Conservation (phyloP, 192 early-diverging fungal species). For the Coemansia brasiliensis region DNA sequence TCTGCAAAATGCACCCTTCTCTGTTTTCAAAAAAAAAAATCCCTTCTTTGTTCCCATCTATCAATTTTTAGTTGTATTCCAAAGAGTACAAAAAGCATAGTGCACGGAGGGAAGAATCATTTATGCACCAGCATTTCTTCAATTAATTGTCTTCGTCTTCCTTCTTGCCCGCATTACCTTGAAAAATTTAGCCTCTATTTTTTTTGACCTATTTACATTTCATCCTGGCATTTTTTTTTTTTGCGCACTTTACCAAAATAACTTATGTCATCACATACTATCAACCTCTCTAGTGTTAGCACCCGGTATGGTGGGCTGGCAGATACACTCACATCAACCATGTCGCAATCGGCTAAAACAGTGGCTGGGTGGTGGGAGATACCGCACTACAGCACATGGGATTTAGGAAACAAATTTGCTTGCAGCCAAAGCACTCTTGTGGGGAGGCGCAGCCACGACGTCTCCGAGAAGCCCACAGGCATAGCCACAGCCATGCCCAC, state of each 20-base stretch:
- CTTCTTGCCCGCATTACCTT: background rate
- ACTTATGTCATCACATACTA: constrained; percentile 19
- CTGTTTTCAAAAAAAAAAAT: too few relatives aligned
- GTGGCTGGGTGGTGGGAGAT: constrained; percentile 50
- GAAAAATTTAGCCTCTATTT: background rate
- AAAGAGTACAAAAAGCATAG: constrained; percentile 1
- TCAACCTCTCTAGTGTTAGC: constrained; percentile 29
- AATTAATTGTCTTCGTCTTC: background rate
- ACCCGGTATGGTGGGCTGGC: constrained; percentile 22
- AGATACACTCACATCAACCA: constrained; percentile 12
- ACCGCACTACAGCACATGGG: constrained; percentile 50
- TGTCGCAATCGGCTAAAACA: constrained; percentile 8
- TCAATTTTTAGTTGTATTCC: background rate
- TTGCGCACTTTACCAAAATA: background rate
- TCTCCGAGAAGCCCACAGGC: constrained; percentile 14
- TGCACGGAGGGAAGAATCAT: background rate
- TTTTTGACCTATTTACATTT: background rate
- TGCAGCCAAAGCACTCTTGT: constrained; percentile 55
- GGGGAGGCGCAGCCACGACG: constrained; percentile 39
- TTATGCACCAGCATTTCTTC: background rate
- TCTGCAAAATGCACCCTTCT: background rate
- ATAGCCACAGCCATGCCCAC: constrained; percentile 47
- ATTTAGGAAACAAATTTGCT: constrained; percentile 51
- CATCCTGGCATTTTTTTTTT: constrained; percentile 5
- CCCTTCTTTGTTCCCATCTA: too few relatives aligned